These are phyloP conservation scores for Aspergillus sojae DNA, from an alignment of 2,329 filamentous ascomycete species.

Conservation along the genomic window DNA sequence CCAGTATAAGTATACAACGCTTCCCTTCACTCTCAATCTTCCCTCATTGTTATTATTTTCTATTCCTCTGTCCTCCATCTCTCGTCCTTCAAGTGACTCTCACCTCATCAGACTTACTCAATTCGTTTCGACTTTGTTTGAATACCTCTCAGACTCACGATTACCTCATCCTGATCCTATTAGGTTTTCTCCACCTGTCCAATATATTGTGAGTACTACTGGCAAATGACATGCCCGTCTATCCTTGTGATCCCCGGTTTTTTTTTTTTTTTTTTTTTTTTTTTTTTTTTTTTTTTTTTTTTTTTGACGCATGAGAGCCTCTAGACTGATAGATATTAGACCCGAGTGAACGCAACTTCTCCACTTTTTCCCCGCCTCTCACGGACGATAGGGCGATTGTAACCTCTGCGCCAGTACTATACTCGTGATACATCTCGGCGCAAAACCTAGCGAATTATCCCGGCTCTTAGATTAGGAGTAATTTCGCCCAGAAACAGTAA, in stretches of 20 bases:
- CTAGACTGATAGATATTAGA: slow-evolving; percentile 13
- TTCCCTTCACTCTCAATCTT: background rate
- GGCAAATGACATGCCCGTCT: slow-evolving; percentile 10
- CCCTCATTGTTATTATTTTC: background rate
- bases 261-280: slow-evolving; percentile 11
- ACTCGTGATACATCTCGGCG: slow-evolving; percentile 12
- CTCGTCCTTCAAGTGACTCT: background rate
- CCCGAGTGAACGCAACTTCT: slow-evolving; percentile 16
- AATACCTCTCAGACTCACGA: background rate
- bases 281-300: background rate
- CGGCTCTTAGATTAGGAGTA: slow-evolving; percentile 9
- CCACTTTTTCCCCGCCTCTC: slow-evolving; percentile 36
- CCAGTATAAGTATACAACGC: slow-evolving; percentile 5
- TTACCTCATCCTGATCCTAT: slow-evolving; percentile 3
- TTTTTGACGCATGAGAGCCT: slow-evolving; percentile 13
- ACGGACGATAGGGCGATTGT: slow-evolving; percentile 21
- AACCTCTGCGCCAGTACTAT: slow-evolving; percentile 7
- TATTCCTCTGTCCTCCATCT: background rate
- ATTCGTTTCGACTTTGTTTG: background rate
- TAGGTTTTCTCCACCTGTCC: slow-evolving; percentile 16
- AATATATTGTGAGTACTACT: slow-evolving; percentile 15
- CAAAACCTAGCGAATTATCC: slow-evolving; percentile 7
- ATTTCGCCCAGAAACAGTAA: slow-evolving; percentile 9
- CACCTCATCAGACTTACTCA: background rate
- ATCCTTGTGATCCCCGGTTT: slow-evolving; percentile 4